These are phyloP conservation scores for Pisolithus orientalis DNA, from an alignment of 768 basidiomycete species.

Conservation along the genomic window DNA sequence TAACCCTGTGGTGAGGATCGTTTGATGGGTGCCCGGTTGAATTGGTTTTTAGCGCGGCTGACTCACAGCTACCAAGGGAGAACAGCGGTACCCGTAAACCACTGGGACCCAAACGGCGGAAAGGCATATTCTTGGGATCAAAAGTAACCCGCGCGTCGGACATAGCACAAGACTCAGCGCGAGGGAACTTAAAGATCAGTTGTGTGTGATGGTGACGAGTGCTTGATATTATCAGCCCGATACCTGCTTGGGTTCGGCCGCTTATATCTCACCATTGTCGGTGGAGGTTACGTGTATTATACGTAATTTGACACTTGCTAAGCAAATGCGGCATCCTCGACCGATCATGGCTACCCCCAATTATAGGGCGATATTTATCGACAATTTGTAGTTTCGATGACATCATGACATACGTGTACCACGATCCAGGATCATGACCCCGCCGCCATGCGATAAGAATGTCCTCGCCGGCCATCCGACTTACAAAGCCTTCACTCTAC, in stretches of 20 bases:
- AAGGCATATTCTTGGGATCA: constrained; percentile 34
- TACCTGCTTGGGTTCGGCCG: no score
- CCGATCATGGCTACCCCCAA: no score
- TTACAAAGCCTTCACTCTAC: no score
- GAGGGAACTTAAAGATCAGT: background rate
- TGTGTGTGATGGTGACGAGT: no score
- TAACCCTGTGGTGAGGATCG: constrained; percentile 26
- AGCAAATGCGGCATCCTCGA: background rate
- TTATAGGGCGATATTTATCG: no score
- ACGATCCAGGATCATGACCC: no score
- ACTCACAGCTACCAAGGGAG: constrained; percentile 45
- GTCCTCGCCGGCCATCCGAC: no score
- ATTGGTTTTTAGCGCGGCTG: background rate
- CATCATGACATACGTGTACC: no score
- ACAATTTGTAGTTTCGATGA: no score
- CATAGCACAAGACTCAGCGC: constrained; percentile 9
- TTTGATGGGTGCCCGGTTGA: background rate
- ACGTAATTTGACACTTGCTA: background rate
- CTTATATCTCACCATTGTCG: no score
- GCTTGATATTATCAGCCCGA: no score
- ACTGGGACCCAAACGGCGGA: constrained; percentile 38
- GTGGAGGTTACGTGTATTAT: background rate
- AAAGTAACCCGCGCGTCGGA: constrained; percentile 25
- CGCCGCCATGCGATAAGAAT: no score
- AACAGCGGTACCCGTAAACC: constrained; percentile 47